Percentiles rank a stretch among this genome's conserved stretches.
These are phyloP conservation scores for Fraxinus sp. DNA, from an alignment of 305 asterid species.

Conservation along the genomic window DNA sequence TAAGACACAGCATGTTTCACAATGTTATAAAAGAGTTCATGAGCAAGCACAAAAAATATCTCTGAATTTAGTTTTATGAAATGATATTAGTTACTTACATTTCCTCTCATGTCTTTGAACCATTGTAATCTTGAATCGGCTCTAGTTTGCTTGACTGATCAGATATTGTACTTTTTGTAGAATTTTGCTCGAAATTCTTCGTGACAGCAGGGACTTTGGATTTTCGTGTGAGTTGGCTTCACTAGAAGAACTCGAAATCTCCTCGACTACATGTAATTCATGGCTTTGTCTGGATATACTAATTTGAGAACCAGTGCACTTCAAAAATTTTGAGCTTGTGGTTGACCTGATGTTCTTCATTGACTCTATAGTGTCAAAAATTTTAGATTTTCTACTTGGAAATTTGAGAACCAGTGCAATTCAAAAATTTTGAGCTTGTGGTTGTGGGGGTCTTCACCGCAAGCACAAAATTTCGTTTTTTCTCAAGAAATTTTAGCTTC, in stretches of 20 bases:
- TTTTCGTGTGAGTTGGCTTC: neutral
- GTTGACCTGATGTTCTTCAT: too few species aligned
- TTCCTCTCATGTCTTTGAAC: slow-evolving; percentile 5
- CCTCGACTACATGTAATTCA: neutral
- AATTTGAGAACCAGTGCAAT: too few species aligned
- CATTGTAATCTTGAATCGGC: slow-evolving; percentile 8
- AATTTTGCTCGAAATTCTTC: slow-evolving; percentile 13
- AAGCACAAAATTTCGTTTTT: too few species aligned
- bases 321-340: too few species aligned
- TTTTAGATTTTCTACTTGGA: too few species aligned
- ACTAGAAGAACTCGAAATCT: neutral
- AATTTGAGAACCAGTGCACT: too few species aligned
- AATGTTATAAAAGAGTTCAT: neutral
- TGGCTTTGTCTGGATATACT: neutral
- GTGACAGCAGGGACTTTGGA: neutral
- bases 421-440: too few species aligned
- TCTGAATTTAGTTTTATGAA: neutral
- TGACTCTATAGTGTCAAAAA: too few species aligned
- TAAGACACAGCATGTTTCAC: neutral
- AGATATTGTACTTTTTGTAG: neutral
- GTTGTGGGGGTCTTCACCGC: too few species aligned
- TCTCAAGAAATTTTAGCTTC: too few species aligned
- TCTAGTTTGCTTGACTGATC: slow-evolving; percentile 24
- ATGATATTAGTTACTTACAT: slow-evolving; percentile 20
- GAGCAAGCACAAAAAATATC: neutral